Base-by-base conservation (phyloP, 352 stramenopile species). In the Peronospora belbahrii region DNA sequence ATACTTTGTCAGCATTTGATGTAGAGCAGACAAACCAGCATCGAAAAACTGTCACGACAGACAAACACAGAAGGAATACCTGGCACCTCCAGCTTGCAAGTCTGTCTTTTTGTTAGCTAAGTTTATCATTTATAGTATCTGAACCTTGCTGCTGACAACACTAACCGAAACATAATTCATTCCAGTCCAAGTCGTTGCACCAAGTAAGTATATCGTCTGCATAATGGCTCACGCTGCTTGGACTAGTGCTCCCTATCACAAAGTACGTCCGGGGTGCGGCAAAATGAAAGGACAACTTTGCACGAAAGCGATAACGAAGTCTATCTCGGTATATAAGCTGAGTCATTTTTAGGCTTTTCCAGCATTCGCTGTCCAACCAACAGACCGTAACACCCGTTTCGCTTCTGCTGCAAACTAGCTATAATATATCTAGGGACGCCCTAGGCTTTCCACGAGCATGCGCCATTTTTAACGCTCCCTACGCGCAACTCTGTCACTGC, bases 71-170 rank as follows among this genome's bases (percentile, higher is more conserved):
- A n/a, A n/a, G 23, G 9, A 27, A 27, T 4, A 27, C 23, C 23
- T 27, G 4, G 23, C 6, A 25, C 37, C 11, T 55, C 33, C 32
- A 53, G 20, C 20, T 45, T 48, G 6, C 17, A 27, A 36, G 15
- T 19, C 2, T 27, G 23, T 27, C 23, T 27, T 4, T 9, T 4
- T 27, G 23, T 27, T n/a, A n/a, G n/a, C n/a, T n/a, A 27, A 27
- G 23, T 7, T 2, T 27, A 4, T 27, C 23, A 27, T 27, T 27
- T 27, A 27, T 27, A 27, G 23, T 4, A 27, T 27, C 23, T 27
- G n/a, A n/a, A n/a, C n/a, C n/a, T n/a, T n/a, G n/a, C n/a, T n/a
- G n/a, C 28, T 35, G 3, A 34, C 37, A 3, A 36, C 36, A 23
- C 1, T 6, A 27, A 27, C 6, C 23, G 9, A 7, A 27, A 27